These are phyloP conservation scores for Wickerhamiella galacta DNA, from an alignment of 805 yeast genomes.

Conservation along the genomic window DNA sequence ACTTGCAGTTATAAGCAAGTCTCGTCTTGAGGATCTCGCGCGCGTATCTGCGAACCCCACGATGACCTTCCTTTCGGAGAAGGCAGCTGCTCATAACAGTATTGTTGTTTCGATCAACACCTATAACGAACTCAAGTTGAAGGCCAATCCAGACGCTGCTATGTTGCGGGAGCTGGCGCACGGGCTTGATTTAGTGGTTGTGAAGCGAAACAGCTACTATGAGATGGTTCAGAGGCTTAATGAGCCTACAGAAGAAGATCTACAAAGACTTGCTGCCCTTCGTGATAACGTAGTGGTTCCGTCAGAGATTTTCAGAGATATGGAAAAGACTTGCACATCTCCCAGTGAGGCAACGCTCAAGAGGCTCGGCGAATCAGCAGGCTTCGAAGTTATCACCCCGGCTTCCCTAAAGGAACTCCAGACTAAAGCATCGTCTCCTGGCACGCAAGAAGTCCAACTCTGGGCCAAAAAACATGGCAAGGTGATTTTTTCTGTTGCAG, in stretches of 20 bases:
- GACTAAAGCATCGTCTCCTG: slow-evolving; percentile 7
- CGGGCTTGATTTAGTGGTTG: neutral
- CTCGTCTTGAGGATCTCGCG: slow-evolving; percentile 5
- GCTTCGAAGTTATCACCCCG: slow-evolving; percentile 6
- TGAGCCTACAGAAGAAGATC: slow-evolving; percentile 21
- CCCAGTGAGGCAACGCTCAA: slow-evolving; percentile 1
- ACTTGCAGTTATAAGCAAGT: slow-evolving; percentile 11
- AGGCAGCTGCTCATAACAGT: no score
- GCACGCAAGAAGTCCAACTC: slow-evolving; percentile 10
- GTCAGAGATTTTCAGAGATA: slow-evolving; percentile 16
- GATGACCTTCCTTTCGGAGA: no score
- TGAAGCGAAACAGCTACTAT: neutral
- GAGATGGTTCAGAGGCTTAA: slow-evolving; percentile 6
- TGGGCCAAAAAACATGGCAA: slow-evolving; percentile 6
- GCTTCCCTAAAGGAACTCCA: slow-evolving; percentile 8
- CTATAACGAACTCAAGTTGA: no score
- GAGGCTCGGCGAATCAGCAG: slow-evolving; percentile 7
- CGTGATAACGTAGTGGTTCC: slow-evolving; percentile 19
- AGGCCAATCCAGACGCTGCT: no score
- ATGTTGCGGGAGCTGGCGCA: neutral
- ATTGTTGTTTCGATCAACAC: no score
- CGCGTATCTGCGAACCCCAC: neutral
- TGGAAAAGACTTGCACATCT: neutral
- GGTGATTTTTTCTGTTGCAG: slow-evolving; percentile 4
- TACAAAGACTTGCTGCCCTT: slow-evolving; percentile 22